Percentiles rank a stretch among this genome's conserved stretches.
Evolutionary conservation across 768 basidiomycete genomes (phyloP).

Genomic region (Psilocybe sp.): DNA sequence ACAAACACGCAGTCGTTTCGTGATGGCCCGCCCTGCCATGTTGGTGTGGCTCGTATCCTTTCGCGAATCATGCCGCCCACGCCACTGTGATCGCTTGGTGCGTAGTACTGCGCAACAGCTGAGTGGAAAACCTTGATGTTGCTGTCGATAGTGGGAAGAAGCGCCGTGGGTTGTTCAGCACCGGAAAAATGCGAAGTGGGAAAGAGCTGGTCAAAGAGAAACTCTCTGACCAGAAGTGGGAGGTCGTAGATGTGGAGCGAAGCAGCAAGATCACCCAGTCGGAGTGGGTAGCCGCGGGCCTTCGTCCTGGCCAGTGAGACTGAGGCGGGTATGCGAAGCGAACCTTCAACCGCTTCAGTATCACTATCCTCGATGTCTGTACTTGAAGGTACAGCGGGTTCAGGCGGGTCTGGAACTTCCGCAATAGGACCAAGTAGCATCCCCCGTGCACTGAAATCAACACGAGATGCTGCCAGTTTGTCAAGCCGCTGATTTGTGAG

Average conservation of each 20-base stretch:
- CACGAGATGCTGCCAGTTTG: slow-evolving; percentile 22
- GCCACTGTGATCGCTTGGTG: slow-evolving; percentile 16
- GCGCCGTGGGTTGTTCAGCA: slow-evolving; percentile 8
- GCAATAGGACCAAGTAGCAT: no score
- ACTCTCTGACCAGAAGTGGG: no score
- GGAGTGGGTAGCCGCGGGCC: slow-evolving; percentile 21
- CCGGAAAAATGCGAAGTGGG: no score
- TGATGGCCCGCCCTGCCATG: slow-evolving; percentile 2
- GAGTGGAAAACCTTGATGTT: slow-evolving; percentile 7
- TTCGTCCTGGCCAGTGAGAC: no score
- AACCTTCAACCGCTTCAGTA: no score
- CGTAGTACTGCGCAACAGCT: slow-evolving; percentile 11
- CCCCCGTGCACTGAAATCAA: slow-evolving; percentile 7
- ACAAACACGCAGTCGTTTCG: slow-evolving; percentile 15
- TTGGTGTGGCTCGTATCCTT: slow-evolving; percentile 6
- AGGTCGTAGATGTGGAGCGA: no score
- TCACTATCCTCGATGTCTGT: no score
- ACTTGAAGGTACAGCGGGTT: no score
- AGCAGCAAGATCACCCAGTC: slow-evolving; percentile 30
- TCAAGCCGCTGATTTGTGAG: slow-evolving; percentile 23
- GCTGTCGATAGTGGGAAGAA: neutral
- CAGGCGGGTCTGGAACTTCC: no score
- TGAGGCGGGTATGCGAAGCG: neutral
- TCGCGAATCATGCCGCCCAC: slow-evolving; percentile 11
- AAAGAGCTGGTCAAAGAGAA: no score